phyloP scores from a whole-genome alignment of 2,329 filamentous ascomycete species.

The Pseudocercospora fuligena region DNA sequence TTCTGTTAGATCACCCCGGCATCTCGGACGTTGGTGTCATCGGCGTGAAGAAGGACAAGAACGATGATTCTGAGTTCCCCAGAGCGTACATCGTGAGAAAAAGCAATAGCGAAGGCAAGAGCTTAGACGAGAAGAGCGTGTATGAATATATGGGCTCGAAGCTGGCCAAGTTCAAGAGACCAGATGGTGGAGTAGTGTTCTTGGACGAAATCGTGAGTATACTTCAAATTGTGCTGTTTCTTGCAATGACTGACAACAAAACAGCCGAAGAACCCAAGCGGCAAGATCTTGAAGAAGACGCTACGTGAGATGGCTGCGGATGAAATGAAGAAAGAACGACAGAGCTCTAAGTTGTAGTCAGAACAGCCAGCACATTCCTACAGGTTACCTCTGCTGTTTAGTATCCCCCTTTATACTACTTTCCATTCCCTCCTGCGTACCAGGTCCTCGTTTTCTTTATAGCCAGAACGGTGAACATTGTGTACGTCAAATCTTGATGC shows the following conservation, averaged over 20 bases:
- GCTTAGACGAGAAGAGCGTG: constrained; percentile 56
- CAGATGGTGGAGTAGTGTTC: constrained; percentile 64
- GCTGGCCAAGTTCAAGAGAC: constrained; percentile 66
- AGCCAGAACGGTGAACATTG: no score
- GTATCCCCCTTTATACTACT: no score
- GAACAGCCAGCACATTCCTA: neutral
- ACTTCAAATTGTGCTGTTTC: neutral
- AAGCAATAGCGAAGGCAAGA: constrained; percentile 55
- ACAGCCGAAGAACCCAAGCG: constrained; percentile 63
- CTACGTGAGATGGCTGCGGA: constrained; percentile 70
- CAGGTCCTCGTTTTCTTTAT: no score
- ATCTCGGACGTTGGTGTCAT: constrained; percentile 81
- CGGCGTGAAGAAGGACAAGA: constrained; percentile 66
- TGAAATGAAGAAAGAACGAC: constrained; percentile 70
- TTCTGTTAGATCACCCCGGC: constrained; percentile 72
- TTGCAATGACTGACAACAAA: neutral
- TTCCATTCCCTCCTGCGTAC: no score
- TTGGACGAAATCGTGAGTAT: constrained; percentile 52
- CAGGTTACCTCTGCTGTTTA: no score
- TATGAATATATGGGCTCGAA: constrained; percentile 63
- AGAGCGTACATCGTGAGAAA: constrained; percentile 67
- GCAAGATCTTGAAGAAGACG: constrained; percentile 59
- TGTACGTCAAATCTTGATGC: no score
- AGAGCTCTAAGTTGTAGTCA: constrained; percentile 67
- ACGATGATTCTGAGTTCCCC: constrained; percentile 62